Evolutionary conservation across 1,284 basidiomycete species (phyloP), one percentile per base, ranked within the genome.

Genomic region (Fistulina hepatica): DNA sequence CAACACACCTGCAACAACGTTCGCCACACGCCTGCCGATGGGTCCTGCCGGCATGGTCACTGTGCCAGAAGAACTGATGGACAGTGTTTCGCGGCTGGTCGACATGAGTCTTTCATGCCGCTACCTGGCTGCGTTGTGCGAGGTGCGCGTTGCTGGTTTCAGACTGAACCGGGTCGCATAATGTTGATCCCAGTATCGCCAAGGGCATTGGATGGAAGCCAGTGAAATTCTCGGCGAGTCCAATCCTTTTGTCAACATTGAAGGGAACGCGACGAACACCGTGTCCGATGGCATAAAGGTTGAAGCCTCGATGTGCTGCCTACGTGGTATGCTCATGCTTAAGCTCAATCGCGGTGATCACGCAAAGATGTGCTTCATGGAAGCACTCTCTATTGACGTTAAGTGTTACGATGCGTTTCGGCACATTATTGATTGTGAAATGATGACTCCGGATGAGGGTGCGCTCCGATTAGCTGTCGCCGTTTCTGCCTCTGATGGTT

Each of bases 331-430:
- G 26, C 71, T 99, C 12, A 93, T 97, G 74, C 75, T 97, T 20
- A 92, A 97, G 48, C 67, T 97, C 9, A 93, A 92, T 47, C 81
- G 91, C 6, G 76, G 81, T 10, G 81, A 88, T 31, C 75, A 85
- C 44, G 95, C 95, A 0, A 94, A 94, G 52, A 72, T 89, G 40
- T 85, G 82, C 46, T 97, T 97, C 54, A 83, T 97, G 76, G 91
- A 97, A 49, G 93, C 95, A 1, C 69, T 99, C 11, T 73, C 82
- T 0, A 67, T 97, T 10, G 95, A 99, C 51, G 89, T 98, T 19
- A 97, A 97, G 58, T 97, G 94, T 57, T 98, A 92, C 54, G 95
- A 98, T 48, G 84, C 91, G 2, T 98, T 97, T 52, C 76, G 85
- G 39, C 84, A 93, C 45, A 71, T 99, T 5, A 69, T 97, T 15